Conservation (phyloP, 371 early-diverging fungal genomes). For the Gilbertella persicaria region DNA sequence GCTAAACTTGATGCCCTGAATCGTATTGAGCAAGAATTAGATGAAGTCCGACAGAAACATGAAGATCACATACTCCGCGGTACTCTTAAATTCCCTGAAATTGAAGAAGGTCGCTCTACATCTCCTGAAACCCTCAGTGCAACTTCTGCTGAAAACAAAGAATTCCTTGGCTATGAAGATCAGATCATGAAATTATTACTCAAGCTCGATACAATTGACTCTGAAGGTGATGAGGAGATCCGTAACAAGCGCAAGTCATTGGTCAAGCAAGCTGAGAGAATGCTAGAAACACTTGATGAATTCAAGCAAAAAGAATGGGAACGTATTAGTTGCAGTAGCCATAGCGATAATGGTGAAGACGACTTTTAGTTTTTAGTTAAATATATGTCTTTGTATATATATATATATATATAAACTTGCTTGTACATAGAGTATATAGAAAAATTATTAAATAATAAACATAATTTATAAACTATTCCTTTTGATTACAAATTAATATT, state of each 20-base stretch:
- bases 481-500: too few species aligned
- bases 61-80: constrained; percentile 18
- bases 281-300: constrained; percentile 38
- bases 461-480: too few species aligned
- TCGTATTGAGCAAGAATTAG: constrained; percentile 28
- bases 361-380: too few species aligned
- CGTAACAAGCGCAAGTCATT: constrained; percentile 36
- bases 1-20: constrained; percentile 21
- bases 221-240: constrained; percentile 39
- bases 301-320: constrained; percentile 52
- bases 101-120: constrained; percentile 8
- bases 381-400: too few species aligned
- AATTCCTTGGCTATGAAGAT: constrained; percentile 36
- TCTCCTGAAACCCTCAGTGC: constrained; percentile 20
- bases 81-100: constrained; percentile 25
- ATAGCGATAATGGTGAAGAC: constrained; percentile 12
- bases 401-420: too few species aligned
- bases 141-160: constrained; percentile 25
- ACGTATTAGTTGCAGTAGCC: constrained; percentile 17
- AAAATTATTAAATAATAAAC: too few species aligned
- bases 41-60: constrained; percentile 22
- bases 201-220: constrained; percentile 40
- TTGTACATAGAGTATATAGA: too few species aligned
- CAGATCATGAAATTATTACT: constrained; percentile 35
- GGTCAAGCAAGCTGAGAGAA: constrained; percentile 33